phyloP scores from a whole-genome alignment of 208 protist species.

The Leishmania guyanensis region DNA sequence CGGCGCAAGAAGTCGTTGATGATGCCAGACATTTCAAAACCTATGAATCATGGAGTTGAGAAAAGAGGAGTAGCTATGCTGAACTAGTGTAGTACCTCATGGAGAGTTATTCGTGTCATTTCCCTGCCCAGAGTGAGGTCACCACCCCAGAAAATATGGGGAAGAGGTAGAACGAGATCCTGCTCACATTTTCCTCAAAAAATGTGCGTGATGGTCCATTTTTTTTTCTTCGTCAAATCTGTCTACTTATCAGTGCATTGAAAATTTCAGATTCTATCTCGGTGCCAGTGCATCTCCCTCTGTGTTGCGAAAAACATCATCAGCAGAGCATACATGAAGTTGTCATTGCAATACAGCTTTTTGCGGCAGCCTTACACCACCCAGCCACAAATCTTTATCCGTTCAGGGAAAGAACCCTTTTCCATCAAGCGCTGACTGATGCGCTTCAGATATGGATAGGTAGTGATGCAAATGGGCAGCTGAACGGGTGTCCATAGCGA shows the following conservation, averaged over 20 bases:
- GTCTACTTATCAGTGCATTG: not conserved
- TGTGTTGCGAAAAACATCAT: not conserved
- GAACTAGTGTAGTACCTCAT: not conserved
- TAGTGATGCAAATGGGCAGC: conserved; percentile 48
- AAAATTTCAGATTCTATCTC: not conserved
- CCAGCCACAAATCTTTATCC: not conserved
- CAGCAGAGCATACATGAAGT: not conserved
- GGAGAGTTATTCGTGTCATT: too few relatives aligned
- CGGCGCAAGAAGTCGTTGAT: conserved; percentile 77
- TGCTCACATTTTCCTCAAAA: not conserved
- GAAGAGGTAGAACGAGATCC: not conserved
- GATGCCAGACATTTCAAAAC: conserved; percentile 34
- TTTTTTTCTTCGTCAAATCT: not conserved
- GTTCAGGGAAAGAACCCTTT: not conserved
- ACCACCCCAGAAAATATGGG: not conserved
- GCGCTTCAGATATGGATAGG: conserved; percentile 37
- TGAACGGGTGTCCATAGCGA: conserved; percentile 51
- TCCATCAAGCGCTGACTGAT: not conserved
- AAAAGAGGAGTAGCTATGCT: conserved; percentile 8
- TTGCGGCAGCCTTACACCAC: not conserved
- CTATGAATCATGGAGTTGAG: not conserved
- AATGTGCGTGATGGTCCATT: not conserved
- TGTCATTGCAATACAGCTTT: not conserved
- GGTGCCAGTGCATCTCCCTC: too few relatives aligned
- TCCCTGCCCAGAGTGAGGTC: not conserved